Base-by-base conservation (phyloP, 164 flowering plant genomes). In the Pachysandra terminalis region DNA sequence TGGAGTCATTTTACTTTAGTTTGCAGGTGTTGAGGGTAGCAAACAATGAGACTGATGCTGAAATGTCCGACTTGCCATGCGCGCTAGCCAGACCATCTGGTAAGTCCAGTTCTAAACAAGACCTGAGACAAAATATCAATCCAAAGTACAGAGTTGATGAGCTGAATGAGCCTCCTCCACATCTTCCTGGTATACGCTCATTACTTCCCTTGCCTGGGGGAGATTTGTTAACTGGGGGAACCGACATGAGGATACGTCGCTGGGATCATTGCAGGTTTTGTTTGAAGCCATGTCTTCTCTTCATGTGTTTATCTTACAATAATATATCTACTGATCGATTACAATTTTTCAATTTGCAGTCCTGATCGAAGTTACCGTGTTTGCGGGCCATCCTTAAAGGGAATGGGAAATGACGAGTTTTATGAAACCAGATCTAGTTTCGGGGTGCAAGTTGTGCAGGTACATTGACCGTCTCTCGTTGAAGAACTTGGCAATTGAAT, bases 151-250 rank as follows among this genome's bases (percentile, higher is more conserved):
- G 88, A 75, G 85, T 87, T 66, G 82, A 87, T 74, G 98, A 93
- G 78, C 82, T 96, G 73, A 90, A 86, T 78, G 97, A 90, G 65
- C 93, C 96, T 56, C 84, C 96, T 23, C 80, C 86, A 8, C 90
- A 90, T 60, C 84, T 88, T 64, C 87, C 93, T 66, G 99, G 99
- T 56, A 76, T 96, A 53, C 97, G 98, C 27, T 79, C 98, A 67
- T 76, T 96, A 75, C 92, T 96, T 76, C 90, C 99, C 51, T 83
- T 96, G 68, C 95, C 98, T 62, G 96, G 98, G 35, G 99, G 99
- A 52, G 97, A 96, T 81, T 74, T 96, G 72, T 78, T 96, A 73
- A 92, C 98, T 24, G 90, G 89, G 57, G 87, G 93, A 10, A 85
- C 90, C 27, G 93, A 88, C 73, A 77, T 88, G 78, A 88, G 75